Percentiles rank a stretch among this genome's conserved stretches.
phyloP scores from a whole-genome alignment of 441 rosid genomes.

The Arabidopsis hybrid region DNA sequence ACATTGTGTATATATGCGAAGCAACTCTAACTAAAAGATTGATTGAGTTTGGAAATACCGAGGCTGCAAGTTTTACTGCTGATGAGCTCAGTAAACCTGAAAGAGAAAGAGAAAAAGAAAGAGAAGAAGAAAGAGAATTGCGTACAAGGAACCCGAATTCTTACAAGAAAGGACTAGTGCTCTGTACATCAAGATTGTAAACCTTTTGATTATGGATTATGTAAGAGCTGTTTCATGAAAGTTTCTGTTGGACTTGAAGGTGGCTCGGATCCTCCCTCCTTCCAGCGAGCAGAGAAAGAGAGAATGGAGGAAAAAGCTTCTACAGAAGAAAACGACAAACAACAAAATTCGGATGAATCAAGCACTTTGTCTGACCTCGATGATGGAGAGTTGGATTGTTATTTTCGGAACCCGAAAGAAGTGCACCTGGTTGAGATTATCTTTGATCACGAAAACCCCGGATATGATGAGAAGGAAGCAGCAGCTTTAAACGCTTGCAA shows the following conservation, averaged over 20 bases:
- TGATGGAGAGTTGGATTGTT: too few species aligned
- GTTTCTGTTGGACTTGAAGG: constrained; percentile 56
- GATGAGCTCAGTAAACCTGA: too few species aligned
- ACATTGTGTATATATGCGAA: constrained; percentile 78
- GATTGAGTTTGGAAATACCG: constrained; percentile 79
- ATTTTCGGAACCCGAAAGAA: too few species aligned
- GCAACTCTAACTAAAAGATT: constrained; percentile 82
- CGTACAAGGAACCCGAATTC: constrained; percentile 24
- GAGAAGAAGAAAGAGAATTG: too few species aligned
- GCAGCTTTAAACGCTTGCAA: constrained; percentile 45
- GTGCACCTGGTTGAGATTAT: too few species aligned
- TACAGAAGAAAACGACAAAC: constrained; percentile 42
- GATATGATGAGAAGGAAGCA: constrained; percentile 35
- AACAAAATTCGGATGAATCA: too few species aligned
- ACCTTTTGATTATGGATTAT: constrained; percentile 71
- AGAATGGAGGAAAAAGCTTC: constrained; percentile 56
- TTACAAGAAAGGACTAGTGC: constrained; percentile 48
- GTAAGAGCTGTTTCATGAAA: constrained; percentile 64
- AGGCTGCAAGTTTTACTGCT: constrained; percentile 61
- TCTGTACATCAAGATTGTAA: constrained; percentile 69
- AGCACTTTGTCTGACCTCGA: too few species aligned
- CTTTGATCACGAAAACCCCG: too few species aligned
- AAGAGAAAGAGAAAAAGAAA: too few species aligned
- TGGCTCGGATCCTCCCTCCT: constrained; percentile 93
- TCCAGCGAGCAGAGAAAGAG: constrained; percentile 82